phyloP scores from a whole-genome alignment of 2,329 filamentous ascomycete species.

The Sporothrix phasma region DNA sequence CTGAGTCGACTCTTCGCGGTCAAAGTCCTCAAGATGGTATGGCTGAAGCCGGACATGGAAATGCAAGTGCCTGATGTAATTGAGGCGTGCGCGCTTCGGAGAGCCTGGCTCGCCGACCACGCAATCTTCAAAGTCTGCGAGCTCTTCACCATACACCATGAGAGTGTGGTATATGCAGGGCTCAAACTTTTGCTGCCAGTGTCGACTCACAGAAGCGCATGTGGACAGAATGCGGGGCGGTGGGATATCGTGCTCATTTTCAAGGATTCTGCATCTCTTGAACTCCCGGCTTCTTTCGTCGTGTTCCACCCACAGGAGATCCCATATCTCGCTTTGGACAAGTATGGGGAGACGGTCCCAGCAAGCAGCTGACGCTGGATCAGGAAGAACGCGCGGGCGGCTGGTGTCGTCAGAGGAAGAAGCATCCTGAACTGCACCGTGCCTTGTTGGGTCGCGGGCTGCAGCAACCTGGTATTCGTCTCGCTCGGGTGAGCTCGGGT shows the following conservation, averaged over 20 bases:
- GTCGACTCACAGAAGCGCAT: not conserved
- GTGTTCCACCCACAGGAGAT: not conserved
- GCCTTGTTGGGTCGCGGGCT: not conserved
- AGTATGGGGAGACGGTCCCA: not conserved
- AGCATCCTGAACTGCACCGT: not conserved
- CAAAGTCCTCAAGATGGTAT: not conserved
- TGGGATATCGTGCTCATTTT: not conserved
- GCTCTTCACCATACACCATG: not conserved
- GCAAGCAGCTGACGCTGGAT: not conserved
- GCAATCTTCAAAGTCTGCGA: not conserved
- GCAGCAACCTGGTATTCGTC: not conserved
- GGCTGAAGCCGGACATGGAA: not conserved
- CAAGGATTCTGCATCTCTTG: not conserved
- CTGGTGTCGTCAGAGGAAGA: not conserved
- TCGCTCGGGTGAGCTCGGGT: not conserved
- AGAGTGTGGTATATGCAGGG: not conserved
- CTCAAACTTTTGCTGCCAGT: not conserved
- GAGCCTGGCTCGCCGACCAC: not conserved
- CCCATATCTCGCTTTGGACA: not conserved
- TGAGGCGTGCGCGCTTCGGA: not conserved
- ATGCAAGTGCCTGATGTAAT: not conserved
- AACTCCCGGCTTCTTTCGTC: not conserved
- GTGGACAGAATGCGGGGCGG: not conserved
- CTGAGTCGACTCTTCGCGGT: not conserved
- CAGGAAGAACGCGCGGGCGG: not conserved